phyloP scores from a whole-genome alignment of 768 basidiomycete species.

The Naematelia encephala region DNA sequence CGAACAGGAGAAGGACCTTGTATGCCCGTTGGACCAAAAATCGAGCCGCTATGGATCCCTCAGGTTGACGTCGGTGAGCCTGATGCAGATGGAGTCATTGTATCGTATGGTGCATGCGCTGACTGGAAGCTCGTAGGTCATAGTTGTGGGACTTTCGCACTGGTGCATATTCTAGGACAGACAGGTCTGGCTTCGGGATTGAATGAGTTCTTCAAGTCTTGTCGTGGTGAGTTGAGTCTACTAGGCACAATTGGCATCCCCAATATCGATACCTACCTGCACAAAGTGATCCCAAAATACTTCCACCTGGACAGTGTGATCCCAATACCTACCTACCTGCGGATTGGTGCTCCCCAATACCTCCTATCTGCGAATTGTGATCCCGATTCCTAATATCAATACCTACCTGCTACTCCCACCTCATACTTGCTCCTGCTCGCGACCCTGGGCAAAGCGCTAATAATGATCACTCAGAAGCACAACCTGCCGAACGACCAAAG shows the following conservation, averaged over 20 bases:
- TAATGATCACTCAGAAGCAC: neutral
- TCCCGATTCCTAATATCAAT: no score
- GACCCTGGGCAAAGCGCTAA: no score
- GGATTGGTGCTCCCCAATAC: no score
- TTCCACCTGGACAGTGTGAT: no score
- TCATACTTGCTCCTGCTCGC: no score
- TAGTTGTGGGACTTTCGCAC: constrained; percentile 19
- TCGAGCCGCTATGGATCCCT: constrained; percentile 17
- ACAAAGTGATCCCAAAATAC: no score
- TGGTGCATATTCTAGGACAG: constrained; percentile 13
- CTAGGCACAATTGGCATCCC: no score
- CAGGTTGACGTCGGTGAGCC: constrained; percentile 15
- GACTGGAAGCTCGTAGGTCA: constrained; percentile 10
- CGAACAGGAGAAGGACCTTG: constrained; percentile 8
- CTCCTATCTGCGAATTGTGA: no score
- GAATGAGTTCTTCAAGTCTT: constrained; percentile 5
- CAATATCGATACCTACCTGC: no score
- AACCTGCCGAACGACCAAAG: constrained; percentile 6
- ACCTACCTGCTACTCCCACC: no score
- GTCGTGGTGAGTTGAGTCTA: constrained; percentile 12
- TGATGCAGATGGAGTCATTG: no score
- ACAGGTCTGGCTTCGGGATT: constrained; percentile 6
- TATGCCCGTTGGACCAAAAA: neutral
- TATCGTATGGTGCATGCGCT: neutral
- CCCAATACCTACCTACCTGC: no score